Evolutionary conservation across 257 asterid genomes (phyloP).

Genomic region (Apocynum venetum): DNA sequence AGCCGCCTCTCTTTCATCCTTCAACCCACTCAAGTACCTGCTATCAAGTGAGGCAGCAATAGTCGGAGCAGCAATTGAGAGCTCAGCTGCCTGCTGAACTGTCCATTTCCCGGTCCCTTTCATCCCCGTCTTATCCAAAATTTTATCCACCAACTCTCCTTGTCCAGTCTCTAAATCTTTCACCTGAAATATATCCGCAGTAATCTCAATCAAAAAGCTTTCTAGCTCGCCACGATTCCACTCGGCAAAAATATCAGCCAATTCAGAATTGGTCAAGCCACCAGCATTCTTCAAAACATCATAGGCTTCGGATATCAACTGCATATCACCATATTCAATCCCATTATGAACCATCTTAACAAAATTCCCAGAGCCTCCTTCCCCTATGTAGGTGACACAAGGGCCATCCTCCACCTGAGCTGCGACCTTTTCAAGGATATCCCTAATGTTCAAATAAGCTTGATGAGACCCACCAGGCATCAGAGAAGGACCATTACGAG

Average conservation of each 20-base stretch:
- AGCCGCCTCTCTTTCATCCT: slow-evolving; percentile 75
- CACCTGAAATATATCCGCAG: slow-evolving; percentile 72
- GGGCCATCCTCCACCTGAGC: slow-evolving; percentile 98
- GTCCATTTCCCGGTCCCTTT: slow-evolving; percentile 93
- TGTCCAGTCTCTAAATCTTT: slow-evolving; percentile 43
- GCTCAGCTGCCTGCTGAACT: slow-evolving; percentile 95
- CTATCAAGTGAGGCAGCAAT: slow-evolving; percentile 82
- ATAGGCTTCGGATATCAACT: slow-evolving; percentile 80
- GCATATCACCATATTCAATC: slow-evolving; percentile 95
- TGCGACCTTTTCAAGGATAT: slow-evolving; percentile 66
- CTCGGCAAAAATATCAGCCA: slow-evolving; percentile 65
- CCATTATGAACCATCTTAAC: slow-evolving; percentile 95
- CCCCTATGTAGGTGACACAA: slow-evolving; percentile 81
- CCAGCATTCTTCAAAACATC: slow-evolving; percentile 78
- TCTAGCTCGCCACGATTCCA: slow-evolving; percentile 89
- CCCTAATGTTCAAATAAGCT: slow-evolving; percentile 60
- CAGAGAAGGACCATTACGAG: slow-evolving; percentile 71
- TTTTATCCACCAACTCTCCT: slow-evolving; percentile 78
- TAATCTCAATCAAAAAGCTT: slow-evolving; percentile 83
- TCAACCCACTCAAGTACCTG: slow-evolving; percentile 83
- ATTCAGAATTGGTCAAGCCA: slow-evolving; percentile 54
- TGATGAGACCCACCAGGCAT: slow-evolving; percentile 89
- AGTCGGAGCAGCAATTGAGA: slow-evolving; percentile 86
- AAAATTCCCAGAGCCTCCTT: slow-evolving; percentile 88
- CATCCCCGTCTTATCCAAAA: slow-evolving; percentile 89